phyloP scores from a whole-genome alignment of 2,329 filamentous ascomycete species.

The Rhynchosporium secalis region DNA sequence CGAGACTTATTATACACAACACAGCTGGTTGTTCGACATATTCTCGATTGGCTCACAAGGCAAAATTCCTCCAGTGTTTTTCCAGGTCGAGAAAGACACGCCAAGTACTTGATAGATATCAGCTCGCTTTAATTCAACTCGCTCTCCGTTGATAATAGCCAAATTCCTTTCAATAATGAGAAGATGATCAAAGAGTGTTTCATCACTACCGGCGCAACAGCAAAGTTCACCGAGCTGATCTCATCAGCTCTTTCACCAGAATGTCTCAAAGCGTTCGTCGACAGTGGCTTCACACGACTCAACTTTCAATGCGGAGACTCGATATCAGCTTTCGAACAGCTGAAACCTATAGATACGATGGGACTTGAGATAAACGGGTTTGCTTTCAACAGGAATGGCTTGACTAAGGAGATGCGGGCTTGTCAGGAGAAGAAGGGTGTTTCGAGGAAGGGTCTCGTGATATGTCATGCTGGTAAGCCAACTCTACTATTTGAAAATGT shows the following conservation, averaged over 20 bases:
- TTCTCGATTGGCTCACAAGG: background rate
- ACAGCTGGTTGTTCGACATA: background rate
- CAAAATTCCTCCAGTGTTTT: background rate
- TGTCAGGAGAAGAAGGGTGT: slow-evolving; percentile 52
- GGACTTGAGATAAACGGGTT: slow-evolving; percentile 61
- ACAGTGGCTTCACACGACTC: slow-evolving; percentile 67
- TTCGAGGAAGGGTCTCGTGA: slow-evolving; percentile 67
- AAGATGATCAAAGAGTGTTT: slow-evolving; percentile 56
- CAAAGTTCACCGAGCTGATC: slow-evolving; percentile 74
- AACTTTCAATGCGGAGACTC: slow-evolving; percentile 79
- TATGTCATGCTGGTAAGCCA: slow-evolving; percentile 81
- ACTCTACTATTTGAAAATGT: background rate
- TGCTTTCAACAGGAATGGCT: slow-evolving; percentile 61
- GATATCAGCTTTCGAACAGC: slow-evolving; percentile 51
- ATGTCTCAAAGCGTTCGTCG: slow-evolving; percentile 63
- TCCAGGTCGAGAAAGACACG: background rate
- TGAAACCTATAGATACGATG: slow-evolving; percentile 30
- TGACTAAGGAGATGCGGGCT: slow-evolving; percentile 48
- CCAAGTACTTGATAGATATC: background rate
- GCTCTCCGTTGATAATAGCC: too few species aligned
- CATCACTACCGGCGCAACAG: slow-evolving; percentile 90
- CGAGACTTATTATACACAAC: background rate
- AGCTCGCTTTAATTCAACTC: too few species aligned
- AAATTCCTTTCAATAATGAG: background rate
- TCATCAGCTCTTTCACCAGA: slow-evolving; percentile 58